Conservation (phyloP, 768 basidiomycete species). For the Rhodosporidiobolus sp. region DNA sequence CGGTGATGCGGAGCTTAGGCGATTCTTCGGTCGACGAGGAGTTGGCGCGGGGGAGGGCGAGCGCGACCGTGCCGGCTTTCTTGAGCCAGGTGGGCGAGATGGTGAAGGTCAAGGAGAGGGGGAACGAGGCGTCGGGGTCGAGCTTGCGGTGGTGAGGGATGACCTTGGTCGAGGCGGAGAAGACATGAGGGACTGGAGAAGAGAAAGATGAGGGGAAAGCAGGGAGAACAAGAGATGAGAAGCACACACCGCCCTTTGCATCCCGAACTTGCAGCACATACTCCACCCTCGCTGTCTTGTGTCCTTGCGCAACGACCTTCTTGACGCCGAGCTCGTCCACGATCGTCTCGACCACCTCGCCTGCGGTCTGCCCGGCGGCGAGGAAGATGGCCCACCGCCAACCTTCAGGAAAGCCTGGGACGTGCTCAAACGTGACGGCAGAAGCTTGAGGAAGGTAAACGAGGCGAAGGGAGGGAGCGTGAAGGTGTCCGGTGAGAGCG, state of each 20-base stretch:
- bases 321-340: constrained; percentile 66
- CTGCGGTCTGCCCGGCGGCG: constrained; percentile 58
- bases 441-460: constrained; percentile 66
- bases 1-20: constrained; percentile 10
- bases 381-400: constrained; percentile 67
- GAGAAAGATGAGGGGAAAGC: neutral
- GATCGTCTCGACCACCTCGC: constrained; percentile 58
- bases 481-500: constrained; percentile 65
- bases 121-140: neutral
- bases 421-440: constrained; percentile 58
- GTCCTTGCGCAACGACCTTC: constrained; percentile 60
- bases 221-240: neutral
- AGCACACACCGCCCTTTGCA: neutral
- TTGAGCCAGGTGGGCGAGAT: constrained; percentile 33
- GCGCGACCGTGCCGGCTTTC: constrained; percentile 27
- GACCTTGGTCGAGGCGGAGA: constrained; percentile 21
- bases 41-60: constrained; percentile 21
- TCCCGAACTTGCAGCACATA: constrained; percentile 52
- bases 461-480: constrained; percentile 64
- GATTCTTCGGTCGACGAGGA: neutral
- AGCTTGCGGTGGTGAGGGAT: constrained; percentile 1
- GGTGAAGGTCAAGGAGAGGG: constrained; percentile 16
- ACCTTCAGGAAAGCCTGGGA: constrained; percentile 74
- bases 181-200: constrained; percentile 25
- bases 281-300: constrained; percentile 66